Base-by-base conservation (phyloP, 148 eudicot species). In the Vaccinium macrocarpon region DNA sequence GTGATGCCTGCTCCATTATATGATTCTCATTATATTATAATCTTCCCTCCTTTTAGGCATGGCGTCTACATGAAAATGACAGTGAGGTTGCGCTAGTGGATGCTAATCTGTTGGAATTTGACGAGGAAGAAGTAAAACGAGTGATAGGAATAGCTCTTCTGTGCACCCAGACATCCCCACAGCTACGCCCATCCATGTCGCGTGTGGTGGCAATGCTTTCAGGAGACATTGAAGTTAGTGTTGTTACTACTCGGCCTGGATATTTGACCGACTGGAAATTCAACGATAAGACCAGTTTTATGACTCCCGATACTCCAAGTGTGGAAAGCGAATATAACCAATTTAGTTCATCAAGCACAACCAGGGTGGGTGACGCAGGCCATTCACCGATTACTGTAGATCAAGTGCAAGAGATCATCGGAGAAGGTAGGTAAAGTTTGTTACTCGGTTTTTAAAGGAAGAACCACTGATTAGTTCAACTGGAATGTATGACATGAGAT, bases 161-260 rank as follows among this genome's bases (percentile, higher is more conserved):
- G 80, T 96, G 99, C 96, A 97, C 93, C 49, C 99, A 97, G 72
- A 93, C 99, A 52, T 82, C 99, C 59, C 99, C 95, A 19, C 66
- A 76, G 15, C 88, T 90, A 27, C 93, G 98, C 38, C 99, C 99
- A 13, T 87, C 95, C 72, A 97, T 97, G 98, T 92, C 97, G 5
- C 95, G 99, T 13, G 98, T 87, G 46, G 87, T 93, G 83, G 95
- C 95, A 25, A 97, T 97, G 99, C 90, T 95, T 74, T 76, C 88
- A 6, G 99, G 99, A 72, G 95, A 93, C 29, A 81, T 86, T 14
- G 97, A 95, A 82, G 92, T 95, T 2, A 88, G 87, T 70, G 75
- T 78, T 49, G 89, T 90, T 15, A 91, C 87, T 74, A 84, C 96
- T 15, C 91, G 88, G 84, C 99, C 99, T 11, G 96, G 93, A 8